A percentile compares a stretch with the other conserved stretches of the same genome.
Evolutionary conservation across 139 green algal genomes (phyloP).

Genomic region (Eudorina sp.): DNA sequence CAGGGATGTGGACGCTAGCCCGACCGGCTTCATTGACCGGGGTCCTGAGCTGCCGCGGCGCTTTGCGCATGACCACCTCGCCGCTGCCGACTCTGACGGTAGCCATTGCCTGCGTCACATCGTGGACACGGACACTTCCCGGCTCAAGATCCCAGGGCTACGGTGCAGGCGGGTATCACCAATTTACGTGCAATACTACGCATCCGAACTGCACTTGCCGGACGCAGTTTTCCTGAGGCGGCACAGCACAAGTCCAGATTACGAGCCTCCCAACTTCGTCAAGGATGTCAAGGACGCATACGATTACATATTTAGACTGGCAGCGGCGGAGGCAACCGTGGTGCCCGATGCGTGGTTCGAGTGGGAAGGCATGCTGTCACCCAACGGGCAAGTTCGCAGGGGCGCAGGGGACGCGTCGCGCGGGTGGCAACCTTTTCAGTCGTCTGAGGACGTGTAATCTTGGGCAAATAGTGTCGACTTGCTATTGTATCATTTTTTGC

Average conservation of each 20-base stretch:
- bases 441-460: no score
- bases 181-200: neutral
- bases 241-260: constrained; percentile 6
- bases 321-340: no score
- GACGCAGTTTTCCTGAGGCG: neutral
- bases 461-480: no score
- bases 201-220: neutral
- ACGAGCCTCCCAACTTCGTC: constrained; percentile 38
- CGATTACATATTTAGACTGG: neutral
- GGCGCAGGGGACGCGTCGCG: no score
- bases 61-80: constrained; percentile 14
- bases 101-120: neutral
- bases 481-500: no score
- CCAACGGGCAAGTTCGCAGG: no score
- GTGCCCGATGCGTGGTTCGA: constrained; percentile 1
- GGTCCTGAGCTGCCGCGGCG: constrained; percentile 22
- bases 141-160: neutral
- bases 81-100: neutral
- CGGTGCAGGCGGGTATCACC: neutral
- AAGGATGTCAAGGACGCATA: neutral
- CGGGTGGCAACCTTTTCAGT: no score
- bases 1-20: neutral
- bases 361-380: neutral
- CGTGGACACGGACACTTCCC: neutral
- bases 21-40: neutral